Evolutionary conservation across 306 rosid species (phyloP).

Genomic region (Casuarina cunninghamiana): DNA sequence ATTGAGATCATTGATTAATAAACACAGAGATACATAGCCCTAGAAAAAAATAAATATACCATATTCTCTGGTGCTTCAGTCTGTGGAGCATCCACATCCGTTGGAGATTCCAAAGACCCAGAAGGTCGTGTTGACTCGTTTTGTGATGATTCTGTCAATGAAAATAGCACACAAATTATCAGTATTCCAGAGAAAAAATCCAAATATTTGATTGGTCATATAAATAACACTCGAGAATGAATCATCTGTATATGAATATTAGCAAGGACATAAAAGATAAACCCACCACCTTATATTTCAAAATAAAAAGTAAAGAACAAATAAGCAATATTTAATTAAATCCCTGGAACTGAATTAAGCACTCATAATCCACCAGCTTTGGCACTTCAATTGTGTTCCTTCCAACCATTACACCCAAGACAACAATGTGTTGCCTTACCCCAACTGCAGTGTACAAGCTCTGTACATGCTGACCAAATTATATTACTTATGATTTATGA

Average conservation of each 20-base stretch:
- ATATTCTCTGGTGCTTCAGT: slow-evolving; percentile 38
- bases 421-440: neutral
- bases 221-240: neutral
- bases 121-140: slow-evolving; percentile 42
- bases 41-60: slow-evolving; percentile 35
- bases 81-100: slow-evolving; percentile 37
- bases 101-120: slow-evolving; percentile 39
- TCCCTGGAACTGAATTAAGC: neutral
- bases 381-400: neutral
- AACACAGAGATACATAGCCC: neutral
- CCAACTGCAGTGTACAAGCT: neutral
- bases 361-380: neutral
- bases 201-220: slow-evolving; percentile 11
- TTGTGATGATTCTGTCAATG: slow-evolving; percentile 48
- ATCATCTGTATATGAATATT: neutral
- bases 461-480: neutral
- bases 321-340: neutral
- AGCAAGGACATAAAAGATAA: neutral
- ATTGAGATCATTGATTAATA: slow-evolving; percentile 23
- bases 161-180: slow-evolving; percentile 2
- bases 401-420: neutral
- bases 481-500: neutral
- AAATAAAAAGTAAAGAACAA: neutral
- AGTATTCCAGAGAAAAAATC: slow-evolving; percentile 7
- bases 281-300: neutral